phyloP scores from a whole-genome alignment of 345 rosid genomes.

The Geranium rotundifolium region DNA sequence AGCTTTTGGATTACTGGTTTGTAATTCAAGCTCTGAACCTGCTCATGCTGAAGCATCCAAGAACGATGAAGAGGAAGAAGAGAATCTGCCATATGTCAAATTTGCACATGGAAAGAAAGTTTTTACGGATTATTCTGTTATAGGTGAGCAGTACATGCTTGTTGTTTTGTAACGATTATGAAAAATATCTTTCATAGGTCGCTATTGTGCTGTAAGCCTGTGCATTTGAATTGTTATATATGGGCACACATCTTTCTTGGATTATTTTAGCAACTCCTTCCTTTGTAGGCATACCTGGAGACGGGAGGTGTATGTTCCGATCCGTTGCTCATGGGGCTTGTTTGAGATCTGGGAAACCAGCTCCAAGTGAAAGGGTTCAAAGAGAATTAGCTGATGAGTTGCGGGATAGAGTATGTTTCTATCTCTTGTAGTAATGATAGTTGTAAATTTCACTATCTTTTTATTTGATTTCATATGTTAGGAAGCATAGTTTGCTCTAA shows the following conservation, averaged over 20 bases:
- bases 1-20: constrained; percentile 52
- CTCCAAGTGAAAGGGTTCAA: constrained; percentile 59
- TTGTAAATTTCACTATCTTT: background rate
- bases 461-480: background rate
- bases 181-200: background rate
- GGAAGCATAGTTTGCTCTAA: background rate
- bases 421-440: background rate
- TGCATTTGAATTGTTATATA: background rate
- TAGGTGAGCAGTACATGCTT: constrained; percentile 35
- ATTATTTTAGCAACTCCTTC: constrained; percentile 1
- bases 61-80: constrained; percentile 21
- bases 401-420: constrained; percentile 37
- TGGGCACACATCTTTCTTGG: background rate
- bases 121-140: constrained; percentile 66
- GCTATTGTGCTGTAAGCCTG: no score
- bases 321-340: constrained; percentile 85
- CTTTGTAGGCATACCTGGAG: constrained; percentile 82
- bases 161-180: background rate
- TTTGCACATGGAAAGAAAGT: constrained; percentile 62
- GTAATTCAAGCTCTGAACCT: constrained; percentile 52
- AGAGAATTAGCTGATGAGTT: constrained; percentile 79
- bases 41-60: constrained; percentile 45
- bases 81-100: constrained; percentile 21
- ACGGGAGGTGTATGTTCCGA: constrained; percentile 94
- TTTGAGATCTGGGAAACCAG: constrained; percentile 47